Conservation (phyloP, 2,329 filamentous ascomycete genomes). For the Samsoniella hepiali region DNA sequence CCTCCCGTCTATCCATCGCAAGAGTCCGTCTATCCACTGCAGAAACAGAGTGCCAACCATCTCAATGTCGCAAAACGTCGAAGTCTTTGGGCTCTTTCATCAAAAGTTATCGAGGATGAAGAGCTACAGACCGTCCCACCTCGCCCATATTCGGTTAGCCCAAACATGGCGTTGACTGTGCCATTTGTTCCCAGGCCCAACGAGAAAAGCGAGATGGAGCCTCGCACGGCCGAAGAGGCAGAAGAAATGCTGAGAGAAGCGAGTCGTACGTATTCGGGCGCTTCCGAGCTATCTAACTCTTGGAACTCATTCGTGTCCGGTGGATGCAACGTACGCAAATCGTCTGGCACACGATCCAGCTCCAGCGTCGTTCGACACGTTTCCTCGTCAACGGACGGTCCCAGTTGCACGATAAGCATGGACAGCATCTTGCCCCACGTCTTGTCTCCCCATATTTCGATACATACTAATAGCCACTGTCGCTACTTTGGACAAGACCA, state of each 20-base stretch:
- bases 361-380: conserved; percentile 1
- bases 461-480: conserved; percentile 15
- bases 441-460: conserved; percentile 21
- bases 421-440: conserved; percentile 19
- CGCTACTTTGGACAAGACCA: conserved; percentile 16
- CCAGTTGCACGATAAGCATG: conserved; percentile 4
- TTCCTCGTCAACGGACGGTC: neutral
- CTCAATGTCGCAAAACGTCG: conserved; percentile 9
- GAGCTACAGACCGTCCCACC: neutral
- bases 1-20: neutral
- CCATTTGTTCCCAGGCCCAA: neutral
- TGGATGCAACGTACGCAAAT: neutral
- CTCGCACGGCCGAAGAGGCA: conserved; percentile 5
- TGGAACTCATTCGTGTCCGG: conserved; percentile 18
- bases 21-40: neutral
- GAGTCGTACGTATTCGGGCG: conserved; percentile 14
- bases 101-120: neutral
- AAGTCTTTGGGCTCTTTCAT: conserved; percentile 12
- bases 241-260: conserved; percentile 11
- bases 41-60: neutral
- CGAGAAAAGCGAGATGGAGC: neutral
- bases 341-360: neutral
- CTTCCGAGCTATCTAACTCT: neutral
- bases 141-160: neutral
- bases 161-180: neutral